Base-by-base conservation (phyloP, 2,329 filamentous ascomycete species). In the Helotiales sp. region DNA sequence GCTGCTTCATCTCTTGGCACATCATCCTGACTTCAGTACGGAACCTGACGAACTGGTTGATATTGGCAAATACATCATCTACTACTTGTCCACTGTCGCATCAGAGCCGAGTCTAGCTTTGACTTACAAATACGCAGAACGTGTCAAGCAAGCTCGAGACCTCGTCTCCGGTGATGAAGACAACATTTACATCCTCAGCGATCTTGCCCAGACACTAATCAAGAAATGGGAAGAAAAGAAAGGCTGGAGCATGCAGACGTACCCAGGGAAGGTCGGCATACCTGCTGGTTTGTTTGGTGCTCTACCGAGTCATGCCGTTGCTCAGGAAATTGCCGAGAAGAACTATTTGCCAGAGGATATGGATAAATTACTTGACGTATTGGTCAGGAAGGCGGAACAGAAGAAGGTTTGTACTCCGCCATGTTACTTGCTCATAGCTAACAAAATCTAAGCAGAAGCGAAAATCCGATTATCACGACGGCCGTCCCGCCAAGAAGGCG, bases 51-150 rank as follows among this genome's bases (percentile, higher is more conserved):
- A 93, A 57, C 81, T 97, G 58, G 84, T 89, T 52, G 93, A 97
- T 76, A 94, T 97, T 78, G 89, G 92, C 6, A 89, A 89, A 73
- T 99, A 98, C 78, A 89, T 99, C 66, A 79, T 97, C 49, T 97
- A 95, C 80, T 99, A 97, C 77, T 84, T 98, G 55, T 89, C 86
- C 69, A 88, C 90, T 43, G 89, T 97, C 20, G 93, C 93, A 10
- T 95, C 89, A 0, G 92, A 97, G 77, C 87, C 92, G 52, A 99
- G 97, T 74, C 84, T 98, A 17, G 91, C 92, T 0, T 83, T 97
- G 69, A 93, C 99, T 47, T 96, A 92, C 82, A 93, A 96, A 78
- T 92, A 97, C 69, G 93, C 93, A 13, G 94, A 98, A 79, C 89
- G 93, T 10, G 90, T 97, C 63, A 99, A 99, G 83, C 92, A 95